Conservation (phyloP, 1,284 basidiomycete genomes). For the Cerioporus squamosus region DNA sequence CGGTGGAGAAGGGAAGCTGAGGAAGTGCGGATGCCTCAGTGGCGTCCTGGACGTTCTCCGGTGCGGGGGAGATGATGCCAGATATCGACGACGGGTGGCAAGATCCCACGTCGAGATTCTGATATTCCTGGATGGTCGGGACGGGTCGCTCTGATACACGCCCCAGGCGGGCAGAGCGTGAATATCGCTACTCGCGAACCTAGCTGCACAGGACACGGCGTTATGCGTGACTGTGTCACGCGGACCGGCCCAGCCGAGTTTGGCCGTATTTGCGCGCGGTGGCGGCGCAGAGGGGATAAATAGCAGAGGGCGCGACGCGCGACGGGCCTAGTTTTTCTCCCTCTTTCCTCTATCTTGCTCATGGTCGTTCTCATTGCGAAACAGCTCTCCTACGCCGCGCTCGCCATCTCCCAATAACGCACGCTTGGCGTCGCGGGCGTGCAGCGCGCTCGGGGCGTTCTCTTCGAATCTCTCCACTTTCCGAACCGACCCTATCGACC, state of each 20-base stretch:
- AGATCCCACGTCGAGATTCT: constrained; percentile 6
- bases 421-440: constrained; percentile 37
- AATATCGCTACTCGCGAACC: constrained; percentile 27
- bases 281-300: constrained; percentile 18
- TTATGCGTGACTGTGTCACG: constrained; percentile 14
- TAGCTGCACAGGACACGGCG: constrained; percentile 5
- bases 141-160: constrained; percentile 4
- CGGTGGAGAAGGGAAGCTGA: too few relatives aligned
- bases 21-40: too few relatives aligned
- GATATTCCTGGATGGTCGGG: constrained; percentile 1
- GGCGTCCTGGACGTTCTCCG: neutral
- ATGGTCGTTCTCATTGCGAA: constrained; percentile 23
- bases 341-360: constrained; percentile 12
- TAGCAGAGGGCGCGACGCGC: neutral
- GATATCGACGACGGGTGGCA: constrained; percentile 3
- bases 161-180: constrained; percentile 15
- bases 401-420: constrained; percentile 35
- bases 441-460: constrained; percentile 31
- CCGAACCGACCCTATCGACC: constrained; percentile 3
- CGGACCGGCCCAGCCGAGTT: constrained; percentile 9
- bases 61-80: constrained; percentile 6
- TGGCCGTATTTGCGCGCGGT: constrained; percentile 8
- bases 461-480: constrained; percentile 1
- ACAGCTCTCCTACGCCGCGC: constrained; percentile 23
- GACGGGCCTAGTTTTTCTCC: constrained; percentile 6